These are phyloP conservation scores for Aschersonia sp. DNA, from an alignment of 2,329 filamentous ascomycete genomes.

Conservation along the genomic window DNA sequence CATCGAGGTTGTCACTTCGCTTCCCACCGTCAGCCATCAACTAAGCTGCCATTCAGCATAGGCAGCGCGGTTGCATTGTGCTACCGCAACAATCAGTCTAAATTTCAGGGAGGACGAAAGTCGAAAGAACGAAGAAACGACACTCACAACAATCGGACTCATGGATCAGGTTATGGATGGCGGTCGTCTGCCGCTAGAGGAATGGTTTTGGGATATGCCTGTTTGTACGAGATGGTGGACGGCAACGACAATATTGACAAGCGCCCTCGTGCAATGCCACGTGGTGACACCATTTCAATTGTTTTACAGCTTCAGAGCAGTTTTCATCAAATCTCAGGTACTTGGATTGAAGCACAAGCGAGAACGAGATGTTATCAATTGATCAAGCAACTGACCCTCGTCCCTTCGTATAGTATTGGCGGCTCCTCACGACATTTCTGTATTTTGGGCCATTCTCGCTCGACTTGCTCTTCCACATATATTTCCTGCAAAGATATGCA, in stretches of 20 bases:
- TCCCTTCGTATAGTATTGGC: constrained; percentile 63
- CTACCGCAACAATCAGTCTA: background rate
- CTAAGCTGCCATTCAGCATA: too few relatives aligned
- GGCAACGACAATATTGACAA: constrained; percentile 75
- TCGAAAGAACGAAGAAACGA: background rate
- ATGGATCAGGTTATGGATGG: constrained; percentile 49
- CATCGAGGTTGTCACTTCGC: too few relatives aligned
- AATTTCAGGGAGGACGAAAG: background rate
- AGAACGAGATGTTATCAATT: too few relatives aligned
- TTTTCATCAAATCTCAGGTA: constrained; percentile 87
- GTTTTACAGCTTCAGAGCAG: constrained; percentile 89
- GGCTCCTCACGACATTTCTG: constrained; percentile 86
- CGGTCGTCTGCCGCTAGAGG: constrained; percentile 66
- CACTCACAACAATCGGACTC: background rate
- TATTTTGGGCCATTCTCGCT: constrained; percentile 93
- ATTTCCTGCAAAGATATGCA: constrained; percentile 94
- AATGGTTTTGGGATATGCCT: constrained; percentile 99
- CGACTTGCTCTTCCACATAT: constrained; percentile 93
- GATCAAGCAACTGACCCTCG: constrained; percentile 3
- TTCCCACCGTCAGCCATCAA: too few relatives aligned
- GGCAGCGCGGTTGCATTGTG: too few relatives aligned
- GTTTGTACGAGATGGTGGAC: constrained; percentile 96
- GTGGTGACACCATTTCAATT: constrained; percentile 88
- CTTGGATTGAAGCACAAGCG: constrained; percentile 9
- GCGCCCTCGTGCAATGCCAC: constrained; percentile 82